Conservation (phyloP, 768 basidiomycete species). For the Podaxis sp. region DNA sequence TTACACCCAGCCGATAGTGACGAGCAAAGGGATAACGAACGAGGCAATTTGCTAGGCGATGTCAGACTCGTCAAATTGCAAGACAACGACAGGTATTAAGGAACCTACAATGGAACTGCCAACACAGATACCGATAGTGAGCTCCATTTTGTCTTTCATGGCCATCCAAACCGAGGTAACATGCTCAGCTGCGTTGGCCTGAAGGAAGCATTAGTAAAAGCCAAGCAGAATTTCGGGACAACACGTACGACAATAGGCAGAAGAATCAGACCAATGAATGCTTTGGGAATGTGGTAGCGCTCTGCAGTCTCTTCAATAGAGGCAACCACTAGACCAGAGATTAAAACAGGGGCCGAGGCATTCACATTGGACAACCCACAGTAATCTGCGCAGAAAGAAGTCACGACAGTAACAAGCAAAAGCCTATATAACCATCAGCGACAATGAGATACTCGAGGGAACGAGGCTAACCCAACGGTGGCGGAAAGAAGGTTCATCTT, state of each 20-base stretch:
- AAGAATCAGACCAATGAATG: constrained; percentile 84
- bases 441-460: constrained; percentile 6
- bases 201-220: background rate
- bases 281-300: constrained; percentile 74
- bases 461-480: constrained; percentile 40
- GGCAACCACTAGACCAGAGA: constrained; percentile 58
- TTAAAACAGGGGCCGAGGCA: constrained; percentile 19
- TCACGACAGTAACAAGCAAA: constrained; percentile 70
- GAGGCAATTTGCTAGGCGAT: constrained; percentile 70
- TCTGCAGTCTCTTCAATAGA: constrained; percentile 90
- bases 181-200: constrained; percentile 87
- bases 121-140: constrained; percentile 75
- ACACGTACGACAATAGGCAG: constrained; percentile 77
- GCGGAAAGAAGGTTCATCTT: constrained; percentile 74
- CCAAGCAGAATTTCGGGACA: background rate
- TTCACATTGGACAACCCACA: constrained; percentile 38
- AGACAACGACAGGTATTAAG: background rate
- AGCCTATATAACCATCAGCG: constrained; percentile 37
- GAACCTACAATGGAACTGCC: constrained; percentile 73
- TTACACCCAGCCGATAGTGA: constrained; percentile 84
- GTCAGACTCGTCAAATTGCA: background rate
- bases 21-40: constrained; percentile 83
- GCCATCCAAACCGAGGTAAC: constrained; percentile 88
- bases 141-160: constrained; percentile 58
- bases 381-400: constrained; percentile 87